Base-by-base conservation (phyloP, 2,329 filamentous ascomycete genomes). In the Aspergillus hortae region DNA sequence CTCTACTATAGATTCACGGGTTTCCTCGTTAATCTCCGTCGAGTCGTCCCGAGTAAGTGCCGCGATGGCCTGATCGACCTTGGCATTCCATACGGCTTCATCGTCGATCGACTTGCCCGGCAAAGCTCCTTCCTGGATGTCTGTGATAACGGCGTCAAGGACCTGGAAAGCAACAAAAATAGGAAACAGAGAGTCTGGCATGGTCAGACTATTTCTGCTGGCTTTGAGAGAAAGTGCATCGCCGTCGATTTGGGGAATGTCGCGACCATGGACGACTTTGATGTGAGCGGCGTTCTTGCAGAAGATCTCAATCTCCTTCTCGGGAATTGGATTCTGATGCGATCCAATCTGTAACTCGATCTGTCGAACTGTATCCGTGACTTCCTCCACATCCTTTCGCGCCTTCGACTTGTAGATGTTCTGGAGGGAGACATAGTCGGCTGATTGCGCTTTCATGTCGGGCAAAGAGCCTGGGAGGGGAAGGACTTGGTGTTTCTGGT, bases 401-500 rank as follows among this genome's bases (percentile, higher is more conserved):
- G 94, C 91, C 71, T 96, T 95, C 19, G 78, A 73, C 73, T 95
- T 96, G 82, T 97, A 99, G 54, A 97, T 84, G 62, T 89, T 92
- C 68, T 97, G 94, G 11, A 99, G 80, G 62, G 86, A 80, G 59
- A 99, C 87, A 74, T 99, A 99, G 56, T 95, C 88, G 51, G 80
- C 84, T 3, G 92, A 96, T 66, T 92, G 84, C 2, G 94, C 91
- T 76, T 99, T 99, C 94, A 99, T 99, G 69, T 99, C 94, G 1
- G 95, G 94, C 1, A 99, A 77, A 3, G 87, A 85, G 11, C 94
- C 95, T 0, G 92, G 87, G 0, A 99, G 77, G 14, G 94, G 94
- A 4, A 99, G 79, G 25, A 86, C 80, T 6, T 80, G 75, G 66
- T 96, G 84, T 49, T 83, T 83, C 9, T 81, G 71, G 69, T 92